phyloP scores from a whole-genome alignment of 2,329 filamentous ascomycete species.

The Achaetomium macrosporum region DNA sequence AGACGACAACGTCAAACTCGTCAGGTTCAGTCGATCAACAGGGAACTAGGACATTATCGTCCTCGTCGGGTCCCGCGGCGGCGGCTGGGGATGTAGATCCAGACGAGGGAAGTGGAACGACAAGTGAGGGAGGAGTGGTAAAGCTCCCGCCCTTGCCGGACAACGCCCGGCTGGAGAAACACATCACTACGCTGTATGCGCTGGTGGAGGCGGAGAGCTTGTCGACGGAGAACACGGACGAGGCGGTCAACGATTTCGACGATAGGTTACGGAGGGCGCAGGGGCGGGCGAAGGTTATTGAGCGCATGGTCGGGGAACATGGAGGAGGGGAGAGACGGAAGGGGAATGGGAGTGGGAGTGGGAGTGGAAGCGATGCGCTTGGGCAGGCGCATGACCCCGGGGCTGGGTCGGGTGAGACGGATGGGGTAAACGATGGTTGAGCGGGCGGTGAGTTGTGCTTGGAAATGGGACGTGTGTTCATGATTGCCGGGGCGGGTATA shows the following conservation, averaged over 20 bases:
- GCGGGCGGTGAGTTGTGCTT: not conserved
- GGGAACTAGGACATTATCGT: not conserved
- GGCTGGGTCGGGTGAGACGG: not conserved
- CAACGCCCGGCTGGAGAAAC: constrained; percentile 67
- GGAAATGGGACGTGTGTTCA: too few relatives aligned
- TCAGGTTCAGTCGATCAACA: not conserved
- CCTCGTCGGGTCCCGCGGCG: not conserved
- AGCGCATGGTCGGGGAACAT: constrained; percentile 54
- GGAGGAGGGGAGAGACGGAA: constrained; percentile 6
- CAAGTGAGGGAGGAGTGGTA: not conserved
- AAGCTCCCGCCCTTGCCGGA: constrained; percentile 40
- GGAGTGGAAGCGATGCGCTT: not conserved
- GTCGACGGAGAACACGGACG: constrained; percentile 76
- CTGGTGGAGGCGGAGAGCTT: constrained; percentile 74
- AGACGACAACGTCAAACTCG: constrained; percentile 33
- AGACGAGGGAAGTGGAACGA: not conserved
- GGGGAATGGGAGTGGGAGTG: not conserved
- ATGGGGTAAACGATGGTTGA: constrained; percentile 1
- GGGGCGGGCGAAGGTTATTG: constrained; percentile 79
- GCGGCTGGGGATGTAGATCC: not conserved
- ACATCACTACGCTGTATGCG: constrained; percentile 67
- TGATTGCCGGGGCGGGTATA: not conserved
- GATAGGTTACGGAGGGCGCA: constrained; percentile 77
- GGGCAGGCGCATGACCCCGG: constrained; percentile 6
- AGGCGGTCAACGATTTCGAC: constrained; percentile 86